Evolutionary conservation across 2,329 filamentous ascomycete genomes (phyloP), one percentile per base, ranked within the genome.

Genomic region (Stagonosporopsis tanaceti): DNA sequence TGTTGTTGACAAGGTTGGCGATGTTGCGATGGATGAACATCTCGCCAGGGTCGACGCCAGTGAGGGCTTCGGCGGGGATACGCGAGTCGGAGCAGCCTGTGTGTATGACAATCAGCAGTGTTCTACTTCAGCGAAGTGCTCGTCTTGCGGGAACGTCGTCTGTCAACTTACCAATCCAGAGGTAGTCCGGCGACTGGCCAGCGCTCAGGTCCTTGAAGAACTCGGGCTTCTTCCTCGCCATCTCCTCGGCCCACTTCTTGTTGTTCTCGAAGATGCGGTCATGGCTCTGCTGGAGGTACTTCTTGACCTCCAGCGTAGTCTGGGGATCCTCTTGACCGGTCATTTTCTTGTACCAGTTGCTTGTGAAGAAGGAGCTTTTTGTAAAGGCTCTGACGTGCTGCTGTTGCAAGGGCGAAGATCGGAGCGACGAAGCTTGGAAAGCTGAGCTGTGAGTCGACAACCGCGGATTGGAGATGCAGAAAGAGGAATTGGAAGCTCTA

Each of bases 221-320:
- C 9, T 83, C 79, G 4, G 87, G 86, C 76, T 91, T 86, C 59
- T 81, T 79, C 62, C 77, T 73, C 64, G 69, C 77, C 79, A 88
- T 87, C 62, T 84, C 77, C 44, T 81, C 81, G 12, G 87, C 88
- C 89, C 89, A 91, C 52, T 80, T 79, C 62, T 81, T 79, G 80
- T 91, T 91, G 81, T 86, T 85, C 65, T 89, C 84, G 67, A 91
- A 91, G 69, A 91, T 84, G 58, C 83, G 82, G 68, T 89, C 85
- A 75, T 91, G 88, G 67, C 81, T 83, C 78, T 88, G 80, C 77
- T 84, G 77, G 59, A 89, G 83, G 72, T 89, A 89, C 61, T 71
- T 75, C 57, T 63, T 63, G 25, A 76, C 64, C 61, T 71, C 68
- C 55, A 68, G 54, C 38, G 54, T 57, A 6, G 59, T 60, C 57